A percentile compares a stretch with the other conserved stretches of the same genome.
Evolutionary conservation across 1,284 basidiomycete species (phyloP).

Genomic region (Ustilago tritici): DNA sequence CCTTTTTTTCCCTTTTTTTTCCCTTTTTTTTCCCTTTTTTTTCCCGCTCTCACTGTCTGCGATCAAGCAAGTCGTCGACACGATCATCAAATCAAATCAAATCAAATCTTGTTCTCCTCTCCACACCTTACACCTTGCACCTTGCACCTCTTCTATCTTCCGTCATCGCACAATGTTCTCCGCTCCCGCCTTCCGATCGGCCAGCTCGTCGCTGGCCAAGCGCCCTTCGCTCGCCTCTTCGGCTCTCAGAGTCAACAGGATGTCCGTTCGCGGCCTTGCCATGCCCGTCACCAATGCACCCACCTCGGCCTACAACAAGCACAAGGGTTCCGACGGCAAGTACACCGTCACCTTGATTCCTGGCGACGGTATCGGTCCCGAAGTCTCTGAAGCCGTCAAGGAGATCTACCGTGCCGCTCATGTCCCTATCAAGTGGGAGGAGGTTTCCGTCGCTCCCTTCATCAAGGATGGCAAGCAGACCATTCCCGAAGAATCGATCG

Average conservation of each 20-base stretch:
- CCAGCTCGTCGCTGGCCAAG: conserved; percentile 54
- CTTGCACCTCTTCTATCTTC: conserved; percentile 12
- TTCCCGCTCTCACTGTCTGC: neutral
- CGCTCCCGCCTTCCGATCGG: conserved; percentile 47
- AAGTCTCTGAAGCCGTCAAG: conserved; percentile 96
- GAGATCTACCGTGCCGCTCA: conserved; percentile 88
- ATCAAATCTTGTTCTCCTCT: conserved; percentile 25
- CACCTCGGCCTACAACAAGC: conserved; percentile 66
- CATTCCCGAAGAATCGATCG: conserved; percentile 91
- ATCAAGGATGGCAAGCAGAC: conserved; percentile 94
- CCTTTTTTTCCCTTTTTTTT: neutral
- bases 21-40: too few species aligned
- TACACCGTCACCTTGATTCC: conserved; percentile 93
- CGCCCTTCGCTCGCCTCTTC: conserved; percentile 49
- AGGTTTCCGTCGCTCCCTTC: conserved; percentile 90
- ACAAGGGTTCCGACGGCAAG: conserved; percentile 76
- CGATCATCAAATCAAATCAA: neutral
- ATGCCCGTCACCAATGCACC: conserved; percentile 60
- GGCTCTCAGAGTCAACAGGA: conserved; percentile 47
- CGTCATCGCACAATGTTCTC: conserved; percentile 30
- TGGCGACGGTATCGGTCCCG: conserved; percentile 95
- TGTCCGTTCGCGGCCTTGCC: conserved; percentile 56
- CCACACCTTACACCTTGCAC: conserved; percentile 7
- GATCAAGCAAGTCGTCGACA: conserved; percentile 1
- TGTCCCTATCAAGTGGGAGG: conserved; percentile 81